Percentiles rank a stretch among this genome's conserved stretches.
phyloP scores from a whole-genome alignment of 2,329 filamentous ascomycete genomes.

The Aspergillus sp. region DNA sequence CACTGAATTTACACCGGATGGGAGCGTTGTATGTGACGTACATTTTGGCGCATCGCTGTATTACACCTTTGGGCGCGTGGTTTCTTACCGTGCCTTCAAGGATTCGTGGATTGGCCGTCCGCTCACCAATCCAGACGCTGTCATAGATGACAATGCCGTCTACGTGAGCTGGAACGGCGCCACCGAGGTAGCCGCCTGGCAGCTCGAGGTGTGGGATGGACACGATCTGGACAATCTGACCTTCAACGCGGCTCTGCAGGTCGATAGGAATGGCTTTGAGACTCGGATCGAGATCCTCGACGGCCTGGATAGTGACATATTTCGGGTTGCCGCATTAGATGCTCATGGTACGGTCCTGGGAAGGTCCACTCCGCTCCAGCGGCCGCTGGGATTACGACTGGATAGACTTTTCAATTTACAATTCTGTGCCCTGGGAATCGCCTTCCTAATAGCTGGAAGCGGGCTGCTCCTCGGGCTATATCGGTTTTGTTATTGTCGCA shows the following conservation, averaged over 20 bases:
- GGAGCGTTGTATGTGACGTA: constrained; percentile 47
- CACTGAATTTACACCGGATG: constrained; percentile 46
- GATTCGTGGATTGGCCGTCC: constrained; percentile 48
- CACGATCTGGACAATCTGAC: constrained; percentile 5
- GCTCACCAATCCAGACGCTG: constrained; percentile 22
- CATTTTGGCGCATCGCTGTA: constrained; percentile 38
- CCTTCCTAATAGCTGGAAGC: constrained; percentile 6
- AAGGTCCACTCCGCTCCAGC: constrained; percentile 10
- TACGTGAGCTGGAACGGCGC: constrained; percentile 45
- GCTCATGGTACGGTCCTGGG: constrained; percentile 10
- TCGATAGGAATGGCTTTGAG: constrained; percentile 25
- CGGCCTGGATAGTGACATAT: constrained; percentile 5
- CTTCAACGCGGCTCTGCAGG: constrained; percentile 12
- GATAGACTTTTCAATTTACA: constrained; percentile 8
- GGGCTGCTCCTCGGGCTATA: constrained; percentile 12
- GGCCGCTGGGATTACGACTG: background rate
- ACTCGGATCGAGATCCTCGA: constrained; percentile 19
- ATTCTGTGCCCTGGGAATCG: constrained; percentile 8
- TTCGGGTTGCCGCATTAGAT: constrained; percentile 18
- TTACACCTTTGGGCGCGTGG: constrained; percentile 31
- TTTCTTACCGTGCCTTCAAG: constrained; percentile 52
- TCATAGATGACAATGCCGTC: constrained; percentile 22
- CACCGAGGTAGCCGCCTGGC: constrained; percentile 32
- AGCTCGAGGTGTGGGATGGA: constrained; percentile 17
- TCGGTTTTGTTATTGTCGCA: constrained; percentile 4